Conservation (phyloP, 1,139 yeast genomes). For the Hanseniaspora sp. region DNA sequence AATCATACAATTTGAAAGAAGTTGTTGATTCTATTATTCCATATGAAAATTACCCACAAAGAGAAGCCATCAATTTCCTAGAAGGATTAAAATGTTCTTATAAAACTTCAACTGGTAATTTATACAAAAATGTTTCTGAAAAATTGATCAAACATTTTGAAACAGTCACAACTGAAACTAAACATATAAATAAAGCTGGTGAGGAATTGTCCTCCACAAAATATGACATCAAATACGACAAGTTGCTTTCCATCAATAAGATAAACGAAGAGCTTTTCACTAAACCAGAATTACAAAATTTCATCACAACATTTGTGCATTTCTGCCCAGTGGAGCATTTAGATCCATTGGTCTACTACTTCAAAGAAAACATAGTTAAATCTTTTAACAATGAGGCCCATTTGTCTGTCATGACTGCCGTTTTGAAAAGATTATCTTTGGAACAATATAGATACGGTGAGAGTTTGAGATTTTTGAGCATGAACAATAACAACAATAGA, state of each 20-base stretch:
- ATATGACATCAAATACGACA: not conserved
- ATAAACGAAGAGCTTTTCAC: conserved; percentile 12
- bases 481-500: not conserved
- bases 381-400: not conserved
- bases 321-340: conserved; percentile 3
- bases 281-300: not conserved
- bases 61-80: not conserved
- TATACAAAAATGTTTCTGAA: not conserved
- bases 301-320: not conserved
- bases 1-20: not conserved
- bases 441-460: not conserved
- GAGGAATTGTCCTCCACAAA: not conserved
- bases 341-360: not conserved
- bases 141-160: conserved; percentile 1
- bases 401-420: not conserved
- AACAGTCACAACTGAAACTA: not conserved
- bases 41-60: not conserved
- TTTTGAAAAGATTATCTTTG: conserved; percentile 1
- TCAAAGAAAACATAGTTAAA: conserved; percentile 6
- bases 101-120: not conserved
- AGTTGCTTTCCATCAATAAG: not conserved
- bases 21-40: not conserved
- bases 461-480: not conserved
- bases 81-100: not conserved
- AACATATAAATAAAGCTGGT: not conserved